phyloP scores from a whole-genome alignment of 768 basidiomycete species.

The Termitomyces sp. region DNA sequence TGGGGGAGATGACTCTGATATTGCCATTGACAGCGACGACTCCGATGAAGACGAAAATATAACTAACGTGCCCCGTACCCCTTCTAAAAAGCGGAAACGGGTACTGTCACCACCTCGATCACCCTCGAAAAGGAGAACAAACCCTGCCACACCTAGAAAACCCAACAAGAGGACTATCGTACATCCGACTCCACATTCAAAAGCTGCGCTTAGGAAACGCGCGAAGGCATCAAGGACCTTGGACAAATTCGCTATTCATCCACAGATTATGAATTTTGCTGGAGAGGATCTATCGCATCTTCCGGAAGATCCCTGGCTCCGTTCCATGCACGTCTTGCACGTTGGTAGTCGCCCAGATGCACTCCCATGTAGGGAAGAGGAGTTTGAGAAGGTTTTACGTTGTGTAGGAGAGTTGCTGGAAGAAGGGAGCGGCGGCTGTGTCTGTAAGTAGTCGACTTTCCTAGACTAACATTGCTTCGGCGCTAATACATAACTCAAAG shows the following conservation, averaged over 20 bases:
- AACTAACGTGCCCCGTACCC: slow-evolving; percentile 39
- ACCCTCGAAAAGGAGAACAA: slow-evolving; percentile 17
- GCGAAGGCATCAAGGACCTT: slow-evolving; percentile 13
- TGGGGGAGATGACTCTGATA: slow-evolving; percentile 13
- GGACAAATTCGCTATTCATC: slow-evolving; percentile 22
- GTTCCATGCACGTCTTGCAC: slow-evolving; percentile 87
- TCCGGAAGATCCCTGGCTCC: slow-evolving; percentile 73
- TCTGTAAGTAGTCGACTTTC: slow-evolving; percentile 55
- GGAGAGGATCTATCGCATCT: slow-evolving; percentile 41
- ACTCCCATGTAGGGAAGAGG: slow-evolving; percentile 83
- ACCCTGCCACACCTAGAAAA: slow-evolving; percentile 26
- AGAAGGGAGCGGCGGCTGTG: slow-evolving; percentile 90
- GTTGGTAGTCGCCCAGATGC: slow-evolving; percentile 89
- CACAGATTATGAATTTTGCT: slow-evolving; percentile 23
- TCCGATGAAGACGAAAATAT: slow-evolving; percentile 24
- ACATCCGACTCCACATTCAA: slow-evolving; percentile 73
- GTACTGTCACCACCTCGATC: slow-evolving; percentile 11
- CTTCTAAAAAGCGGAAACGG: slow-evolving; percentile 44
- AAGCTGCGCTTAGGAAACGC: slow-evolving; percentile 53
- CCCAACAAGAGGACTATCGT: slow-evolving; percentile 33
- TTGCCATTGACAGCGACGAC: slow-evolving; percentile 20
- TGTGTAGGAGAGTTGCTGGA: slow-evolving; percentile 83
- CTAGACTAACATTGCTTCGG: slow-evolving; percentile 1
- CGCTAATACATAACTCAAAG: slow-evolving; percentile 31
- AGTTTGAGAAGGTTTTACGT: slow-evolving; percentile 70